phyloP scores from a whole-genome alignment of 2,329 filamentous ascomycete genomes.

The Rhynchosporium agropyri region DNA sequence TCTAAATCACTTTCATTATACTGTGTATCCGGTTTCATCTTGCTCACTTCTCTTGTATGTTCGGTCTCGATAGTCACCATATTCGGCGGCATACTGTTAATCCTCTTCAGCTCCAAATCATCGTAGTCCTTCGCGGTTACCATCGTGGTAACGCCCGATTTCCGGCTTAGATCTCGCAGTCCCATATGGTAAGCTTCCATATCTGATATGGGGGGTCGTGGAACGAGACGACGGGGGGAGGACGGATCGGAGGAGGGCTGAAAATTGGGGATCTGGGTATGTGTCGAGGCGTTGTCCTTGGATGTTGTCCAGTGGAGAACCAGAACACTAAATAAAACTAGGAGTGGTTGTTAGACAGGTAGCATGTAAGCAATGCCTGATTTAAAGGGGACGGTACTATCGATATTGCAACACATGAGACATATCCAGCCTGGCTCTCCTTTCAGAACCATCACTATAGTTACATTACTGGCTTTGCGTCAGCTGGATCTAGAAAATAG shows the following conservation, averaged over 20 bases:
- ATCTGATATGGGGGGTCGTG: slow-evolving; percentile 14
- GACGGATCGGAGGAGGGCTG: slow-evolving; percentile 7
- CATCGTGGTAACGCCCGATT: slow-evolving; percentile 29
- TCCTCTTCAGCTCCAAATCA: slow-evolving; percentile 19
- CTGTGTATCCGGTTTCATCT: slow-evolving; percentile 5
- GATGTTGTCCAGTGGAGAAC: slow-evolving; percentile 64
- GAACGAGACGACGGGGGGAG: slow-evolving; percentile 11
- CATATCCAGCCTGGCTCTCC: slow-evolving; percentile 68
- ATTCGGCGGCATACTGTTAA: slow-evolving; percentile 23
- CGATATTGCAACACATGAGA: slow-evolving; percentile 65
- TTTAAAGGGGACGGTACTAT: slow-evolving; percentile 49
- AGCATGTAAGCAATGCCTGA: background rate
- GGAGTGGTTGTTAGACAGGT: background rate
- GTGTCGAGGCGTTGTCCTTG: slow-evolving; percentile 43
- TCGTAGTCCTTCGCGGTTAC: slow-evolving; percentile 24
- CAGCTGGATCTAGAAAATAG: background rate
- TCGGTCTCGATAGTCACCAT: slow-evolving; percentile 29
- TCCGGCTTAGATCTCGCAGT: slow-evolving; percentile 23
- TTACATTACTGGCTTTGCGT: slow-evolving; percentile 53
- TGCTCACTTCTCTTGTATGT: slow-evolving; percentile 9
- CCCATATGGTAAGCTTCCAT: slow-evolving; percentile 22
- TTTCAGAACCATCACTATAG: slow-evolving; percentile 58
- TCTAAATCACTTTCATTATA: slow-evolving; percentile 4
- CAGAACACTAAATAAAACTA: slow-evolving; percentile 61
- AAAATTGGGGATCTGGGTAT: slow-evolving; percentile 15